phyloP scores from a whole-genome alignment of 2,329 filamentous ascomycete species.

The Scedosporium aurantiacum region DNA sequence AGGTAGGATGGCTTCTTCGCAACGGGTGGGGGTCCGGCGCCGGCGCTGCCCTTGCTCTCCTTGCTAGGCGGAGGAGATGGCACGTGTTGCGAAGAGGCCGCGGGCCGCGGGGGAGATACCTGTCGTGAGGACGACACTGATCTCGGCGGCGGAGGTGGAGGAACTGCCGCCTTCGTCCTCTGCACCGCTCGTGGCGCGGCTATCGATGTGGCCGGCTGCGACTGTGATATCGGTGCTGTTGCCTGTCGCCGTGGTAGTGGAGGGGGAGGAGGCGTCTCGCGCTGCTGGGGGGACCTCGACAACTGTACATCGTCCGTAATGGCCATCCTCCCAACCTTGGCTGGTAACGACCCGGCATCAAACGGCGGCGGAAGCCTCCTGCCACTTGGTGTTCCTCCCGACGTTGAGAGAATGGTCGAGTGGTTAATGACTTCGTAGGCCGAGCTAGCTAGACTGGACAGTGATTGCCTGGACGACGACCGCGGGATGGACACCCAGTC shows the following conservation, averaged over 20 bases:
- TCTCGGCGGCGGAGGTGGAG: conserved; percentile 13
- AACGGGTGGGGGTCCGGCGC: conserved; percentile 33
- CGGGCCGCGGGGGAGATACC: neutral
- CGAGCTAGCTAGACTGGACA: conserved; percentile 47
- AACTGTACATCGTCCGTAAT: conserved; percentile 26
- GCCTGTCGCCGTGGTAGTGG: conserved; percentile 33
- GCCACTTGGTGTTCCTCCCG: conserved; percentile 31
- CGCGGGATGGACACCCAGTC: conserved; percentile 69
- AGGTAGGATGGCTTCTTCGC: conserved; percentile 45
- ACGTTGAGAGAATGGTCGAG: conserved; percentile 25
- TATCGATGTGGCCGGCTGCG: conserved; percentile 5
- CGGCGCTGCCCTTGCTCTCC: neutral
- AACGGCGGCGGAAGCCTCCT: conserved; percentile 42
- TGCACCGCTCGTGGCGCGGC: conserved; percentile 8
- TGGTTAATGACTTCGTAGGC: conserved; percentile 46
- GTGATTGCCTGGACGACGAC: conserved; percentile 39
- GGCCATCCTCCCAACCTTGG: conserved; percentile 32
- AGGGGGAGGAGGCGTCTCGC: conserved; percentile 32
- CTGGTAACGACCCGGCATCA: conserved; percentile 31
- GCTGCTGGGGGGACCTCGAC: conserved; percentile 15
- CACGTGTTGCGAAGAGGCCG: neutral
- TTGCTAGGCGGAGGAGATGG: neutral
- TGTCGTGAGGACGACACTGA: neutral
- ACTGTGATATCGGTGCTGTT: conserved; percentile 9
- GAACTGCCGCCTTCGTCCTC: neutral